Conservation (phyloP, 345 rosid species). For the Salix udensis region DNA sequence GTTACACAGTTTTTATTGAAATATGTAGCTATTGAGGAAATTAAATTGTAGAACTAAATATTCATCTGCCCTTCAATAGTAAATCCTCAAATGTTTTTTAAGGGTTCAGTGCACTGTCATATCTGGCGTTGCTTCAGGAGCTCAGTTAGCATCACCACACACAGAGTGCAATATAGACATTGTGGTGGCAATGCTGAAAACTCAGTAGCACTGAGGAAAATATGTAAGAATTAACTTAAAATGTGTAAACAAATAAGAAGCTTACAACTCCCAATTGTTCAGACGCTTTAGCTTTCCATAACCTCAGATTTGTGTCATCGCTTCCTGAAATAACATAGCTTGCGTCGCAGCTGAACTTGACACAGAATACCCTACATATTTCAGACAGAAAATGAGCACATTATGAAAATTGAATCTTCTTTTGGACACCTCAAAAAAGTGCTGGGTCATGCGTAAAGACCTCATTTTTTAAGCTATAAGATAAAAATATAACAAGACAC, state of each 20-base stretch:
- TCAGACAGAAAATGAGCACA: constrained; percentile 14
- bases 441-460: not conserved
- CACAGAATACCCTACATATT: constrained; percentile 72
- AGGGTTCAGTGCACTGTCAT: not conserved
- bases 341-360: constrained; percentile 91
- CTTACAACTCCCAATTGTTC: constrained; percentile 98
- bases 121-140: not conserved
- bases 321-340: constrained; percentile 89
- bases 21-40: not conserved
- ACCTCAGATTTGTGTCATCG: constrained; percentile 88
- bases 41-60: not conserved
- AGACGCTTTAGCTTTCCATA: constrained; percentile 98
- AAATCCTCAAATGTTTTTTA: not conserved
- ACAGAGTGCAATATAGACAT: not conserved
- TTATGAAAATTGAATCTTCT: not conserved
- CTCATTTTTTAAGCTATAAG: not conserved
- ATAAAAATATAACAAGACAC: not conserved
- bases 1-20: not conserved
- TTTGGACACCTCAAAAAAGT: not conserved
- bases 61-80: not conserved
- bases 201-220: not conserved
- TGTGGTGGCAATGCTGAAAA: not conserved
- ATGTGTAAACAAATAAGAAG: not conserved
- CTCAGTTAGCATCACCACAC: not conserved
- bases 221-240: not conserved